phyloP scores from a whole-genome alignment of 257 asterid genomes.

The Petunia secreta region DNA sequence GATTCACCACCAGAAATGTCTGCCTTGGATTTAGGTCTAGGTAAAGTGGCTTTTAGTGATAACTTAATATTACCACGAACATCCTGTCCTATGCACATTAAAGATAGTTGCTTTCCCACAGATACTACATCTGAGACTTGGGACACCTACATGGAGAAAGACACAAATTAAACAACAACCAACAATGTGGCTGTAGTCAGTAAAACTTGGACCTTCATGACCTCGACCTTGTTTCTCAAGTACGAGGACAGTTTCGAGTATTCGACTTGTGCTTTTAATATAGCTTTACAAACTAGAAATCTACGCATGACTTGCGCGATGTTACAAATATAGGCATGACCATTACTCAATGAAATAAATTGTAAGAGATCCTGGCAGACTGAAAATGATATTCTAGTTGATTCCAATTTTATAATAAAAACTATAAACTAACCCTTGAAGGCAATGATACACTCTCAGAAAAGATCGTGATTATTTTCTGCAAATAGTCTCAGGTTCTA shows the following conservation, averaged over 20 bases:
- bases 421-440: neutral
- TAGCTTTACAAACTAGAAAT: slow-evolving; percentile 9
- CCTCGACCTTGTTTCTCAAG: slow-evolving; percentile 13
- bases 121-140: slow-evolving; percentile 81
- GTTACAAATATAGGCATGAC: neutral
- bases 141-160: slow-evolving; percentile 59
- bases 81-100: slow-evolving; percentile 92
- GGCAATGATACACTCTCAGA: neutral
- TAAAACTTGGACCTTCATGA: neutral
- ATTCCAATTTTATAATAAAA: neutral
- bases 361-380: neutral
- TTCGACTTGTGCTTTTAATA: neutral
- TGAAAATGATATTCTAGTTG: neutral
- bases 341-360: neutral
- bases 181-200: slow-evolving; percentile 22
- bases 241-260: slow-evolving; percentile 12
- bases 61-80: slow-evolving; percentile 84
- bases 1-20: slow-evolving; percentile 36
- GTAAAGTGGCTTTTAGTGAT: slow-evolving; percentile 82
- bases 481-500: neutral
- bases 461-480: slow-evolving; percentile 2
- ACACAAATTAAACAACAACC: slow-evolving; percentile 25
- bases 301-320: neutral
- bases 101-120: slow-evolving; percentile 69
- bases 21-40: slow-evolving; percentile 44